Evolutionary conservation across 2,329 filamentous ascomycete genomes (phyloP).

Genomic region (Paecilomyces fulvus): DNA sequence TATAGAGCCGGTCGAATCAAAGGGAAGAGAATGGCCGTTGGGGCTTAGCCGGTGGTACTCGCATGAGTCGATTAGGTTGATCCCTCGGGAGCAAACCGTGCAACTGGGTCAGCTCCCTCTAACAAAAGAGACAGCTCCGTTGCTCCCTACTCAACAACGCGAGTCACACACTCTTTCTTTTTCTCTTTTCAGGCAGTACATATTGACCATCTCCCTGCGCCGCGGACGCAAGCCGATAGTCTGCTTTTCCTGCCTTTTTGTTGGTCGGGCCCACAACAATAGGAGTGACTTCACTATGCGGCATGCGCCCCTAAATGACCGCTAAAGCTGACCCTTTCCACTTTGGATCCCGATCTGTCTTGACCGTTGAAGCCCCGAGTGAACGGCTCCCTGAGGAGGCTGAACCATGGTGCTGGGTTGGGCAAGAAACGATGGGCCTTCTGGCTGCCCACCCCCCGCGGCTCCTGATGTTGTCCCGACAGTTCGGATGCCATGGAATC

Average conservation of each 20-base stretch:
- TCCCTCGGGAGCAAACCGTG: not conserved
- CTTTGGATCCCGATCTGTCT: not conserved
- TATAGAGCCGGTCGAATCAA: not conserved
- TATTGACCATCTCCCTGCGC: not conserved
- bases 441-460: not conserved
- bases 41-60: not conserved
- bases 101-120: not conserved
- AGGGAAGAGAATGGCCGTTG: not conserved
- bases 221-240: not conserved
- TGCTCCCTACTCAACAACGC: not conserved
- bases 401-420: conserved; percentile 10
- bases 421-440: conserved; percentile 2
- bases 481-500: conserved; percentile 9
- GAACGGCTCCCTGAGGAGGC: not conserved
- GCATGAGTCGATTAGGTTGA: not conserved
- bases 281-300: not conserved
- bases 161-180: not conserved
- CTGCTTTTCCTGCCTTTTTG: not conserved
- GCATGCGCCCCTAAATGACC: not conserved
- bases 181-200: not conserved
- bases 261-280: not conserved
- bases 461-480: conserved; percentile 7
- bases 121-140: not conserved
- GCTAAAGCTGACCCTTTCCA: not conserved
- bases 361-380: not conserved